Base-by-base conservation (phyloP, 2,329 filamentous ascomycete genomes). In the Dryadomyces quercivorus region DNA sequence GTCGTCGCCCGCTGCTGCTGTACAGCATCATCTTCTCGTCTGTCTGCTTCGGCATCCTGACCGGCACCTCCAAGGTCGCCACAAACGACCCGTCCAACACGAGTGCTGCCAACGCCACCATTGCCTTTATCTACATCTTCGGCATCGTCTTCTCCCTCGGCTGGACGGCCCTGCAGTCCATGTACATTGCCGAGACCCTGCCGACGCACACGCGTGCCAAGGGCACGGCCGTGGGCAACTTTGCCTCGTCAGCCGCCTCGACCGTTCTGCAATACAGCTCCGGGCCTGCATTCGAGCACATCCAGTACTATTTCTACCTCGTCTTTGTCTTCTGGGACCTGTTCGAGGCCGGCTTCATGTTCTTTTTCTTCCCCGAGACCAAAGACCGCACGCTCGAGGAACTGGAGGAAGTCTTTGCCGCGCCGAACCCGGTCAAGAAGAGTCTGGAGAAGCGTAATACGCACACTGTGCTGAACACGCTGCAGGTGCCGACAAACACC, bases 1-100 rank as follows among this genome's bases (percentile, higher is more conserved):
- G 80, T n/a, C 77, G 81, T 42, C 75, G 81, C 2, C 76, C 76
- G 0, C 65, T 80, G 8, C 64, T 80, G 18, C 63, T 80, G 3
- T 71, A 69, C 62, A 70, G 70, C 4, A 74, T 72, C 44, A 62
- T 74, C 12, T 75, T 72, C 58, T 70, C 68, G 51, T 73, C 72
- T 0, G 59, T 67, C 57, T 76, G 73, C 61, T 76, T 77, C 50
- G 72, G 72, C 40, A 65, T 75, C 59, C 72, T 77, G 51, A 75
- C 73, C 0, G 73, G 72, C 2, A 75, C 73, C 0, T 71, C 69
- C 58, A 75, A 75, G 59, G 50, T 72, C 31, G 66, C 71, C 0
- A 69, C 2, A 68, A 67, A 4, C 1, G 43, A 56, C 44, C 50
- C 53, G 2, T 15, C 44, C 10, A 50, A 50, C 38, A 43, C 15